phyloP scores from a whole-genome alignment of 371 early-diverging fungal species.

The Choanephora cucurbitarum region DNA sequence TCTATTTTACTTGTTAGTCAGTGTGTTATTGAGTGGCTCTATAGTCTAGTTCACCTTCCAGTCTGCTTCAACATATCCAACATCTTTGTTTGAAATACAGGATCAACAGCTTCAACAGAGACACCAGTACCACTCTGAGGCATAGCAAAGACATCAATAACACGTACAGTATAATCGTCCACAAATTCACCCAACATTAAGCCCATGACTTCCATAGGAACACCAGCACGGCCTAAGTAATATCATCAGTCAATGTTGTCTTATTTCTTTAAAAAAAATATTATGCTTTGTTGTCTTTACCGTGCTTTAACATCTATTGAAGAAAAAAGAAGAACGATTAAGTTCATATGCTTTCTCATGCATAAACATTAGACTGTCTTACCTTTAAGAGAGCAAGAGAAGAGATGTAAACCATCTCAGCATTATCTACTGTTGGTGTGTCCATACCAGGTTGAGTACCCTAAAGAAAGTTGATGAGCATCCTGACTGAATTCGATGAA shows the following conservation, averaged over 20 bases:
- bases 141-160: conserved; percentile 99
- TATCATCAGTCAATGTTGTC: neutral
- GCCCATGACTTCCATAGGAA: conserved; percentile 99
- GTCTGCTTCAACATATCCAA: conserved; percentile 99
- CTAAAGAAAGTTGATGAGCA: conserved; percentile 8
- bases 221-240: conserved; percentile 93
- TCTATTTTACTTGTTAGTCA: conserved; percentile 41
- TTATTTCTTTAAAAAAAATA: neutral
- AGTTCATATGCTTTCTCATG: neutral
- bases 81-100: conserved; percentile 99
- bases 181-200: conserved; percentile 99
- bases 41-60: conserved; percentile 72
- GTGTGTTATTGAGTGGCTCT: neutral
- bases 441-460: conserved; percentile 80
- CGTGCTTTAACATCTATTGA: conserved; percentile 87
- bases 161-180: conserved; percentile 99
- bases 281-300: conserved; percentile 35
- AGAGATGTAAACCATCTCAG: conserved; percentile 99
- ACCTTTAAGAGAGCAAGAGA: conserved; percentile 98
- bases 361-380: neutral
- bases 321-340: conserved; percentile 4
- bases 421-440: conserved; percentile 93
- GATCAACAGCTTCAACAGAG: conserved; percentile 99
- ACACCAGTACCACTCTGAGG: conserved; percentile 99
- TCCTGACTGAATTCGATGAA: neutral